These are phyloP conservation scores for Sclerotinia nivalis DNA, from an alignment of 2,329 filamentous ascomycete species.

Conservation along the genomic window DNA sequence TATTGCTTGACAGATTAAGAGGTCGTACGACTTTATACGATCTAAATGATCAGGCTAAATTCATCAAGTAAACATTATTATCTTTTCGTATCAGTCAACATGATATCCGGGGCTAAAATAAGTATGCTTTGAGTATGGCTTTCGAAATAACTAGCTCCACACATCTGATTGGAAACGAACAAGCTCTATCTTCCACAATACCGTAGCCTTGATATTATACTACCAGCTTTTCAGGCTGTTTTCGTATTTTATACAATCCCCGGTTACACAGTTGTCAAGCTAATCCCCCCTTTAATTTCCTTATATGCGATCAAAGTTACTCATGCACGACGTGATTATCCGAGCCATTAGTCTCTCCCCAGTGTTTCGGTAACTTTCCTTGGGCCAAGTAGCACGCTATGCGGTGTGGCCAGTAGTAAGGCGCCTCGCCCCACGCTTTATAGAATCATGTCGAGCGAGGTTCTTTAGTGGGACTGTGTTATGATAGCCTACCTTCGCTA, in stretches of 20 bases:
- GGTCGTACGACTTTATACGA: background rate
- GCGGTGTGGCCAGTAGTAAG: background rate
- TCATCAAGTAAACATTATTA: background rate
- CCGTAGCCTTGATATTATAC: background rate
- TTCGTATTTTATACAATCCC: background rate
- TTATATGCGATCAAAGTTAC: background rate
- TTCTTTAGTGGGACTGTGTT: background rate
- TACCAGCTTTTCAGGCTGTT: background rate
- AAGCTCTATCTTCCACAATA: background rate
- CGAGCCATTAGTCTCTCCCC: background rate
- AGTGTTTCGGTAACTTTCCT: background rate
- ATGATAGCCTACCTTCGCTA: no score
- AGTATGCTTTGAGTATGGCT: no score
- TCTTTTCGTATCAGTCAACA: background rate
- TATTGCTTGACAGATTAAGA: background rate
- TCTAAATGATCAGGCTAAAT: background rate
- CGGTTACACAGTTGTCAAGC: background rate
- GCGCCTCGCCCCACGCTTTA: background rate
- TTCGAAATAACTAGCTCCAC: no score
- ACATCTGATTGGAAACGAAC: background rate
- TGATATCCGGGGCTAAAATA: no score
- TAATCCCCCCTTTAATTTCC: conserved; percentile 15
- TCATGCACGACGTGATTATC: background rate
- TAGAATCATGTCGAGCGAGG: background rate
- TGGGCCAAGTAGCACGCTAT: background rate